Base-by-base conservation (phyloP, 148 eudicot genomes). In the Arbutus unedo region DNA sequence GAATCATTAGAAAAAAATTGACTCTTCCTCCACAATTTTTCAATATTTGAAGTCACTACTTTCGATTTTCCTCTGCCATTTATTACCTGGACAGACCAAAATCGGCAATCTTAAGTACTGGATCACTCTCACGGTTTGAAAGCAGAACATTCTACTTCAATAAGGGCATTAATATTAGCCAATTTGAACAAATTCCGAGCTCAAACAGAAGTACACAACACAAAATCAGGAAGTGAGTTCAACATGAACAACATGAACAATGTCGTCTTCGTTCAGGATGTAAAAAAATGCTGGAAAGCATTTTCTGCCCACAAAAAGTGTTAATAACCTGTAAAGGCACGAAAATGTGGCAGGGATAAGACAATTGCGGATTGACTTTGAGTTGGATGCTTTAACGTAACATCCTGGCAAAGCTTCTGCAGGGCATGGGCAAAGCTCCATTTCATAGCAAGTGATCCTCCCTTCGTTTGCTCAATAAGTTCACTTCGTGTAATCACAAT, bases 81-180 rank as follows among this genome's bases (percentile, higher is more conserved):
- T 19, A 44, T 76, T 84, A 88, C 90, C 91, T 88, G 64, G 92
- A 88, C 74, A 90, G 92, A 85, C 89, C 92, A 88, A 90, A 90
- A 85, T 90, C 92, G 78, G 92, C 89, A 84, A 90, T 90, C 87
- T 90, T 90, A 48, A 90, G 80, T 49, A 88, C 72, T 49, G 82
- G 82, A 45, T 83, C 84, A 62, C 81, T 68, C 60, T 87, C 85
- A 41, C 66, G 73, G 45, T 85, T 82, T 23, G 87, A 85, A 74
- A 90, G 84, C 47, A 90, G 87, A 71, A 90, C 83, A 76, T 90
- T 90, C 90, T 90, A 85, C 84, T 70, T 48, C 72, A 41, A 25
- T 54, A 54, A 18, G 56, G 48, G 57, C 60, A 73, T 15, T 10
- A 47, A 45, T 8, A 76, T 75, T 50, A 77, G 68, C 56, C 60